Evolutionary conservation across 139 green algal genomes (phyloP), one percentile per base, ranked within the genome.

Genomic region (Coelastrella sp.): DNA sequence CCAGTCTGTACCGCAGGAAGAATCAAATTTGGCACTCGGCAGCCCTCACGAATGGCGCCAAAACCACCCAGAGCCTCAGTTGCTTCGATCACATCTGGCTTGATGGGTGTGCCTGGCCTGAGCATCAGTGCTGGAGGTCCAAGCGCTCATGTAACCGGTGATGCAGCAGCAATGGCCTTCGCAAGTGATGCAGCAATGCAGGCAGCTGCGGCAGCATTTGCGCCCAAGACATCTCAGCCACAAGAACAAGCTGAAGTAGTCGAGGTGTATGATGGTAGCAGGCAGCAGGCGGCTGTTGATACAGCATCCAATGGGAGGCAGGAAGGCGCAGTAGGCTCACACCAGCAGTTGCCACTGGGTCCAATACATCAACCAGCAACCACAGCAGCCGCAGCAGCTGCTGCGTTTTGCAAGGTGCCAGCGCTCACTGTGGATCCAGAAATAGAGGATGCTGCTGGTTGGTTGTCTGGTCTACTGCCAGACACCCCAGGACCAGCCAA

Each of bases 21-120:
- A 3, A n/a, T 15, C 37, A 63, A 62, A 21, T 11, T 27, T 48
- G 43, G 35, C 6, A 57, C 53, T 25, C 43, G 72, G 45, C 72
- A 79, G 72, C 72, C 35, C 30, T 79, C 72, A 9, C 41, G 72
- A 13, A 43, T 79, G 72, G 72, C 43, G 25, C 72, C 72, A 4
- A 79, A 79, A 43, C 40, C 41, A 43, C 27, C 41, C 0, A 40
- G 37, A 25, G 7, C 72, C 37, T 62, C 72, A 48, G 45, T 60
- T 79, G 25, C 41, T 62, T 50, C 41, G 15, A 60, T 60, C 13
- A 63, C 41, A 8, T 15, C 35, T 21, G 53, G 53, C 17, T 64
- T 64, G 27, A 21, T 19, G 17, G 27, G 53, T 64, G 53, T 5
- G 11, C 19, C 17, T 32, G 53, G 53, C 17, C 11, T 43, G 32